A percentile compares a stretch with the other conserved stretches of the same genome.
Evolutionary conservation across 768 basidiomycete species (phyloP).

Genomic region (Dioszegia crocea): DNA sequence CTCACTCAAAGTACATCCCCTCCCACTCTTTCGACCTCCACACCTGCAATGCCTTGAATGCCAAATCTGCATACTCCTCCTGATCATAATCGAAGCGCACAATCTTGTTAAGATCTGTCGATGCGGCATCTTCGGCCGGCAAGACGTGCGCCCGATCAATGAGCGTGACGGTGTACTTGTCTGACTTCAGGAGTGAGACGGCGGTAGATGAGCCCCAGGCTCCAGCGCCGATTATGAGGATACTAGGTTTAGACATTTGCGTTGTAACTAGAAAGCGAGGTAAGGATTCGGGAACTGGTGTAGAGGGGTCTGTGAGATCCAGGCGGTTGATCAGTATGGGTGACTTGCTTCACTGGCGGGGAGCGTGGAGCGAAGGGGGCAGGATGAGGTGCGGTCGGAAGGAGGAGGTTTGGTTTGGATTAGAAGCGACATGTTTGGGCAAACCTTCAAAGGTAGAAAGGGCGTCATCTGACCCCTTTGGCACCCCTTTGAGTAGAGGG

Average conservation of each 20-base stretch:
- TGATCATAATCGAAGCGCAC: slow-evolving; percentile 44
- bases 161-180: slow-evolving; percentile 14
- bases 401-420: too few relatives aligned
- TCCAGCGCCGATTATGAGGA: slow-evolving; percentile 36
- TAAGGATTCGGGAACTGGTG: too few relatives aligned
- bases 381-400: too few relatives aligned
- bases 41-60: slow-evolving; percentile 28
- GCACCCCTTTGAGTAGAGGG: too few relatives aligned
- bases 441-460: too few relatives aligned
- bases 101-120: slow-evolving; percentile 47
- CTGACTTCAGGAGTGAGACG: slow-evolving; percentile 20
- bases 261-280: too few relatives aligned
- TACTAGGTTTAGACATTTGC: slow-evolving; percentile 8
- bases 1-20: slow-evolving; percentile 30
- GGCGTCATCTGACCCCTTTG: too few relatives aligned
- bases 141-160: slow-evolving; percentile 38
- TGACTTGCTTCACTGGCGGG: too few relatives aligned
- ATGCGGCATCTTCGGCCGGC: slow-evolving; percentile 42
- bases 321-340: too few relatives aligned
- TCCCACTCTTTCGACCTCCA: slow-evolving; percentile 35
- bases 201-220: slow-evolving; percentile 33
- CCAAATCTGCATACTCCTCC: slow-evolving; percentile 31
- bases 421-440: too few relatives aligned
- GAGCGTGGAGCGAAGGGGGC: too few relatives aligned
- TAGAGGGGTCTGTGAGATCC: too few relatives aligned